phyloP scores from a whole-genome alignment of 345 rosid genomes.

The Melastoma malabathricum region DNA sequence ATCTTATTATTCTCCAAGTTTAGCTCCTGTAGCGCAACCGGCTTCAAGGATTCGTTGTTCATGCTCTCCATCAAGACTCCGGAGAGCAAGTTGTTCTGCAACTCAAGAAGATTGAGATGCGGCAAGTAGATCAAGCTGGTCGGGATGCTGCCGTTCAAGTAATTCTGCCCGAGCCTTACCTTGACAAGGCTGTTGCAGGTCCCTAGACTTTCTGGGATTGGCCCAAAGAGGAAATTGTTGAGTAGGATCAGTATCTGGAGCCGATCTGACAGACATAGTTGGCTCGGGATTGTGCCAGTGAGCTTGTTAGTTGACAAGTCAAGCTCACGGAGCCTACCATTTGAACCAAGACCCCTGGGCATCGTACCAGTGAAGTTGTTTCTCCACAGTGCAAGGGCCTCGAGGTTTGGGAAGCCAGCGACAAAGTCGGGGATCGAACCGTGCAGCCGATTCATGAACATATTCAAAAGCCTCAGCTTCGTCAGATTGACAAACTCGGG shows the following conservation, averaged over 20 bases:
- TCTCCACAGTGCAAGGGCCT: constrained; percentile 40
- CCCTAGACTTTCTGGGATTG: constrained; percentile 46
- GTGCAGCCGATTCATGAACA: constrained; percentile 48
- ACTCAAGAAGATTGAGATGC: constrained; percentile 35
- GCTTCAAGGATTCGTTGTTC: constrained; percentile 13
- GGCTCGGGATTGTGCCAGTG: constrained; percentile 43
- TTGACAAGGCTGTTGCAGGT: constrained; percentile 31
- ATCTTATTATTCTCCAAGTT: constrained; percentile 46
- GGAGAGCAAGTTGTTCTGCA: constrained; percentile 46
- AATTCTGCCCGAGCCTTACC: constrained; percentile 56
- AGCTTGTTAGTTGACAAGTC: constrained; percentile 69
- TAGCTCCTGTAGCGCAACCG: constrained; percentile 33
- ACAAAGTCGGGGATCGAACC: constrained; percentile 46
- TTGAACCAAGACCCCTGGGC: constrained; percentile 41
- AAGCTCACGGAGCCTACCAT: constrained; percentile 32
- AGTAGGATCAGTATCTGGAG: constrained; percentile 31
- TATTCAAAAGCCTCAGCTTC: constrained; percentile 34
- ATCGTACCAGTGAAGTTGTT: constrained; percentile 61
- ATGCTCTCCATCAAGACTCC: constrained; percentile 31
- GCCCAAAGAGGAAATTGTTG: constrained; percentile 51
- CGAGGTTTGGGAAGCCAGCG: constrained; percentile 34
- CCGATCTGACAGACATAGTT: constrained; percentile 31
- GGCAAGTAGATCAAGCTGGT: constrained; percentile 51
- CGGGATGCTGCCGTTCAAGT: constrained; percentile 50
- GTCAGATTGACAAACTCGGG: constrained; percentile 25